Conservation (phyloP, 495 filamentous ascomycete genomes). For the Tuber umbilicatum region DNA sequence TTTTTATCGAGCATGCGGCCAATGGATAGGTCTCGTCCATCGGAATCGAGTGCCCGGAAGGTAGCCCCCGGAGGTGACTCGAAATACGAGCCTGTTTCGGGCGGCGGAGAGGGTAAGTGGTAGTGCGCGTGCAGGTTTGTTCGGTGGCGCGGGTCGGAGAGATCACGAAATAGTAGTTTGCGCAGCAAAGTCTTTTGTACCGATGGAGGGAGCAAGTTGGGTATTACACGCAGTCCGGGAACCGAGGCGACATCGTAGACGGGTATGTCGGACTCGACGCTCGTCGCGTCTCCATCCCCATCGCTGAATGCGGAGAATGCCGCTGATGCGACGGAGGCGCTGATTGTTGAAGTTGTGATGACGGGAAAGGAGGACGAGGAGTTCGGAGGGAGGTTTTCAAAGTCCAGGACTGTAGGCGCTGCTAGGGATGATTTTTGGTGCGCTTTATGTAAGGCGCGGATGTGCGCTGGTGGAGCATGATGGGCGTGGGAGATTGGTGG, state of each 20-base stretch:
- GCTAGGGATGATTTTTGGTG: slow-evolving; percentile 23
- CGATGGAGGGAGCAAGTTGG: slow-evolving; percentile 59
- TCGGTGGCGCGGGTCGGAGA: slow-evolving; percentile 64
- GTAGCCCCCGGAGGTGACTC: slow-evolving; percentile 53
- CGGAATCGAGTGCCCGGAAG: slow-evolving; percentile 3
- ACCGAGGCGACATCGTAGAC: slow-evolving; percentile 33
- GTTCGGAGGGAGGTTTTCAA: slow-evolving; percentile 3
- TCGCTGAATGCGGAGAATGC: slow-evolving; percentile 21
- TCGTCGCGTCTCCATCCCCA: neutral
- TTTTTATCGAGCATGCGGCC: slow-evolving; percentile 63
- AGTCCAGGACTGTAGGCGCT: slow-evolving; percentile 24
- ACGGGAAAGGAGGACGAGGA: neutral
- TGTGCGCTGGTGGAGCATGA: slow-evolving; percentile 21
- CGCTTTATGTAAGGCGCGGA: slow-evolving; percentile 32
- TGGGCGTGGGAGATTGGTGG: slow-evolving; percentile 33
- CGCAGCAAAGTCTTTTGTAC: slow-evolving; percentile 63
- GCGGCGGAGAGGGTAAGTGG: slow-evolving; percentile 51
- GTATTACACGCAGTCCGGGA: slow-evolving; percentile 58
- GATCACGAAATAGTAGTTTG: slow-evolving; percentile 69
- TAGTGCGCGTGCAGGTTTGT: slow-evolving; percentile 87
- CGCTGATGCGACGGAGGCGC: slow-evolving; percentile 6
- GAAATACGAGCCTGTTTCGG: slow-evolving; percentile 46
- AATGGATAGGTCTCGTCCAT: slow-evolving; percentile 55
- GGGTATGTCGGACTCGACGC: slow-evolving; percentile 13
- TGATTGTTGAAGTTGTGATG: neutral